A percentile compares a stretch with the other conserved stretches of the same genome.
Conservation (phyloP, 768 basidiomycete species). For the Tulasnella sp. region DNA sequence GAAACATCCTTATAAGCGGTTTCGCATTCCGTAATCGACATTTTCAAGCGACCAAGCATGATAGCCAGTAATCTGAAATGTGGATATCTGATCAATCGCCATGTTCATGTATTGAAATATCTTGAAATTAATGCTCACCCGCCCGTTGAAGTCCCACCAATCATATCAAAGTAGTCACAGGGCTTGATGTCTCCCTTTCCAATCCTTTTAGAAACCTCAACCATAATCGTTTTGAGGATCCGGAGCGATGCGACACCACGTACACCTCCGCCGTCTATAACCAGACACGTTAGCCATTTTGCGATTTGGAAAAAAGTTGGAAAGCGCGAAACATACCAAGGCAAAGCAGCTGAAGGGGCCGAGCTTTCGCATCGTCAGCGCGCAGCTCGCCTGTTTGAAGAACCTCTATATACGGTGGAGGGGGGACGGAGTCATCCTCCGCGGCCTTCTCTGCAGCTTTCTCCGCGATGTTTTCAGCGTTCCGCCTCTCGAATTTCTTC, state of each 20-base stretch:
- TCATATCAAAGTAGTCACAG: slow-evolving; percentile 24
- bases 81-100: not conserved
- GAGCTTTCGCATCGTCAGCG: too few species aligned
- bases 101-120: too few species aligned
- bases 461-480: too few species aligned
- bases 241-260: not conserved
- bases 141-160: slow-evolving; percentile 24
- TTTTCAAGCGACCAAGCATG: slow-evolving; percentile 12
- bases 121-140: slow-evolving; percentile 21
- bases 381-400: too few species aligned
- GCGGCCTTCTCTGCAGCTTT: too few species aligned
- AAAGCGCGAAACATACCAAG: too few species aligned
- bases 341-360: too few species aligned
- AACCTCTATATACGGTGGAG: too few species aligned
- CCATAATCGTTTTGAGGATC: not conserved
- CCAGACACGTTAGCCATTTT: too few species aligned
- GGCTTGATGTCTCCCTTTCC: slow-evolving; percentile 2
- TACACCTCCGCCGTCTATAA: not conserved
- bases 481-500: too few species aligned
- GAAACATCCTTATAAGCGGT: not conserved
- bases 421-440: too few species aligned
- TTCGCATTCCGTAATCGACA: slow-evolving; percentile 3
- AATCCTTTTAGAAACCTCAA: not conserved
- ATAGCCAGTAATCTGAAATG: slow-evolving; percentile 6
- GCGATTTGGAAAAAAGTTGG: too few species aligned